A percentile compares a stretch with the other conserved stretches of the same genome.
Conservation (phyloP, 1,284 basidiomycete species). For the Naganishia albida region DNA sequence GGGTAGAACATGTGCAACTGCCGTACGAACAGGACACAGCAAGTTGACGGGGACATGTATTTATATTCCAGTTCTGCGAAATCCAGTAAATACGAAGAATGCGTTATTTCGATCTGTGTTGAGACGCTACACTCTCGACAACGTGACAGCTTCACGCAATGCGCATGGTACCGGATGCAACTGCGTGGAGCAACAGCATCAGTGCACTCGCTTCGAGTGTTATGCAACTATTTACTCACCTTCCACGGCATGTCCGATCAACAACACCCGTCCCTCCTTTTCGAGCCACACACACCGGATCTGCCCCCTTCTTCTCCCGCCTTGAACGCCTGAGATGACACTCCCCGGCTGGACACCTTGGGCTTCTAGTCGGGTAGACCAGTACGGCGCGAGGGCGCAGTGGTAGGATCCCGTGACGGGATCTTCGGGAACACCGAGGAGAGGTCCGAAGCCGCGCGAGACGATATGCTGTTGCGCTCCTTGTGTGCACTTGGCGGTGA, state of each 20-base stretch:
- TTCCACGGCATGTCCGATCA: constrained; percentile 53
- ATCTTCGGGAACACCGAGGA: constrained; percentile 57
- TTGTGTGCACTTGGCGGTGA: background rate
- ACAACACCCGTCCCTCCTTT: constrained; percentile 46
- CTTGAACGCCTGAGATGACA: constrained; percentile 58
- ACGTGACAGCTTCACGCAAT: constrained; percentile 2
- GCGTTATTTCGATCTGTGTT: background rate
- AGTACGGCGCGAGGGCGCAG: constrained; percentile 60
- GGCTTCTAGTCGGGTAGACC: constrained; percentile 52
- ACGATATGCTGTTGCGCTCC: constrained; percentile 11
- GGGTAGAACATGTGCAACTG: background rate
- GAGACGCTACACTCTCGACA: background rate
- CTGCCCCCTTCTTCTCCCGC: constrained; percentile 60
- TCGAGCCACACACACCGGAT: constrained; percentile 55
- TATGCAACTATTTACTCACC: background rate
- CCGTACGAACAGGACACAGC: too few relatives aligned
- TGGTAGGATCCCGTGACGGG: constrained; percentile 64
- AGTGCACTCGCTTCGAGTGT: background rate
- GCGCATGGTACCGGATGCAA: constrained; percentile 17
- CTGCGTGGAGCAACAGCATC: background rate
- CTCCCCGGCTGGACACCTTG: constrained; percentile 32
- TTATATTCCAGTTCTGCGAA: too few relatives aligned
- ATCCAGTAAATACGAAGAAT: too few relatives aligned
- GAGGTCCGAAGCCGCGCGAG: constrained; percentile 34
- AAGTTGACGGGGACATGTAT: too few relatives aligned